A percentile compares a stretch with the other conserved stretches of the same genome.
Conservation (phyloP, 306 rosid species). For the Vigna unguiculata region DNA sequence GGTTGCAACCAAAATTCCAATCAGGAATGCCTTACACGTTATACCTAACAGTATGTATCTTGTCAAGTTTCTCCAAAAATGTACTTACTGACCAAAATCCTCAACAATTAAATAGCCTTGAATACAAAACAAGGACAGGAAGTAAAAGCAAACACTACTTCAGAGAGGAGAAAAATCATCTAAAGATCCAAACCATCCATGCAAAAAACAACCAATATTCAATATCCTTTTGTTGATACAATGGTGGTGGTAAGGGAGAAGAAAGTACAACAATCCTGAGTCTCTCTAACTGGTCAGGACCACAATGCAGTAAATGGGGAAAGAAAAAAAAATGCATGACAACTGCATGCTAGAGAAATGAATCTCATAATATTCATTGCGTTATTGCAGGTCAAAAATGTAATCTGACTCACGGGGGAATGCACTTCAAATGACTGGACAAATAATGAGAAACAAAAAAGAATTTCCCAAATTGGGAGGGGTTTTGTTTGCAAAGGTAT, state of each 20-base stretch:
- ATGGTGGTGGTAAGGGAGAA: constrained; percentile 20
- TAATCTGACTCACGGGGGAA: constrained; percentile 25
- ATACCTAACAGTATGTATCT: neutral
- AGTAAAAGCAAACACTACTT: neutral
- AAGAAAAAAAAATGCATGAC: constrained; percentile 9
- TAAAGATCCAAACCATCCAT: constrained; percentile 21
- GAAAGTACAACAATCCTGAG: constrained; percentile 24
- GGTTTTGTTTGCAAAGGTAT: constrained; percentile 38
- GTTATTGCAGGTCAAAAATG: constrained; percentile 27
- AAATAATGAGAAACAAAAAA: constrained; percentile 35
- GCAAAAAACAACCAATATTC: constrained; percentile 5
- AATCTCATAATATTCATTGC: constrained; percentile 32
- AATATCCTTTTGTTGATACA: constrained; percentile 10
- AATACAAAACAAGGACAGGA: constrained; percentile 18
- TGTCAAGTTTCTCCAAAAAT: neutral
- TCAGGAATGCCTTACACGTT: neutral
- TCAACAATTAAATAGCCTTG: neutral
- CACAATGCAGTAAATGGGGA: constrained; percentile 34
- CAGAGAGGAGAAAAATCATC: constrained; percentile 12
- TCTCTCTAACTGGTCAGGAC: constrained; percentile 28
- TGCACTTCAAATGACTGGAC: constrained; percentile 32
- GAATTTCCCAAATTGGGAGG: constrained; percentile 28
- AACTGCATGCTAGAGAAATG: constrained; percentile 27
- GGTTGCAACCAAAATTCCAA: constrained; percentile 42
- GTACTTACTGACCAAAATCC: neutral